These are phyloP conservation scores for Ustilago lituana DNA, from an alignment of 1,284 basidiomycete species.

Conservation along the genomic window DNA sequence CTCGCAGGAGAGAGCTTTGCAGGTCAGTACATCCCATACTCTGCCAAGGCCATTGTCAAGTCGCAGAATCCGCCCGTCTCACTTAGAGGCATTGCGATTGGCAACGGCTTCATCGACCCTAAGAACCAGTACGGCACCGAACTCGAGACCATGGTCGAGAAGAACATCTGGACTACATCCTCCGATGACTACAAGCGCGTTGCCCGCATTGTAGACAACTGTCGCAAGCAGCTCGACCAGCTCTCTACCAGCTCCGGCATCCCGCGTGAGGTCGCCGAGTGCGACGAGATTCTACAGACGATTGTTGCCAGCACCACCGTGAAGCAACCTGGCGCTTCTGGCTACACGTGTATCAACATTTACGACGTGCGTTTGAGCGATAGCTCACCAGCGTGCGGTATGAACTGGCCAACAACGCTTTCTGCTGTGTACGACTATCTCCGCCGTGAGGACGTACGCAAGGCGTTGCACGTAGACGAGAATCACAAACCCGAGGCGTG, in stretches of 20 bases:
- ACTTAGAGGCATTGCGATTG: constrained; percentile 86
- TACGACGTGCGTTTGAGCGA: constrained; percentile 93
- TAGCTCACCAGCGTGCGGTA: constrained; percentile 85
- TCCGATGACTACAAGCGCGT: constrained; percentile 71
- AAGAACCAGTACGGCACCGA: constrained; percentile 88
- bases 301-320: constrained; percentile 73
- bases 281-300: constrained; percentile 75
- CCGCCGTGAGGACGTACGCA: constrained; percentile 81
- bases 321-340: constrained; percentile 20
- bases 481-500: constrained; percentile 80
- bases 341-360: constrained; percentile 84
- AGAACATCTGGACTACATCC: constrained; percentile 79
- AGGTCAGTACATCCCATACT: constrained; percentile 68
- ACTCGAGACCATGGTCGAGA: constrained; percentile 84
- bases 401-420: constrained; percentile 98
- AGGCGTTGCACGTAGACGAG: constrained; percentile 79
- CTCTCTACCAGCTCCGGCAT: constrained; percentile 65
- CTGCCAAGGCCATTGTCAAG: constrained; percentile 79
- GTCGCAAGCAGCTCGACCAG: constrained; percentile 70
- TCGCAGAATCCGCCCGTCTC: constrained; percentile 72
- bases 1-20: constrained; percentile 39
- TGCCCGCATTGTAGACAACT: constrained; percentile 73
- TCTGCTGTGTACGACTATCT: constrained; percentile 81
- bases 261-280: constrained; percentile 75
- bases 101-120: constrained; percentile 97